Conservation (phyloP, 192 early-diverging fungal species). For the Geranomyces variabilis region DNA sequence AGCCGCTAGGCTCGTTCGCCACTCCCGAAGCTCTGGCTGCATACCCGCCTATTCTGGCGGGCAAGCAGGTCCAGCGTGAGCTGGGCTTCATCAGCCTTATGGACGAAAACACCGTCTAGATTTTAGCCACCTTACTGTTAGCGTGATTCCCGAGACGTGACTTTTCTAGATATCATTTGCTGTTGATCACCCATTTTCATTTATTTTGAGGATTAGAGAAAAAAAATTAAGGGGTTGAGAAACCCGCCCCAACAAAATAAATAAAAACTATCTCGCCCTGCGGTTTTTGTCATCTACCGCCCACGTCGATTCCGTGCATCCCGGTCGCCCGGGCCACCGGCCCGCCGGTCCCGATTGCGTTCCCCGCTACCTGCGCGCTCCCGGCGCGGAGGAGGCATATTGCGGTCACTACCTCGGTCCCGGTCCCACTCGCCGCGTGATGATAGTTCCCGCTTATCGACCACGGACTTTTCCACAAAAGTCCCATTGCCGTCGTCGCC, state of each 20-base stretch:
- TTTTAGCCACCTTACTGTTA: no score
- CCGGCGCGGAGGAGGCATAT: background rate
- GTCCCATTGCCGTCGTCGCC: no score
- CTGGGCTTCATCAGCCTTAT: constrained; percentile 65
- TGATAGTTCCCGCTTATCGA: no score
- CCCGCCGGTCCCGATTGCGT: constrained; percentile 4
- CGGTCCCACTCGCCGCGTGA: background rate
- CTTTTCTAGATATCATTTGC: no score
- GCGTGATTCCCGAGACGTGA: no score
- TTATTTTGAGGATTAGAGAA: no score
- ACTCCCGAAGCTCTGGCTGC: constrained; percentile 39
- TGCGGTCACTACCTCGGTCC: background rate
- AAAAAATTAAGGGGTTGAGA: no score
- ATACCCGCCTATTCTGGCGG: constrained; percentile 65
- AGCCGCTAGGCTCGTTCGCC: constrained; percentile 54
- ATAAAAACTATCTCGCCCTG: no score
- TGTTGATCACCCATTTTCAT: no score
- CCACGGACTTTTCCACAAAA: no score
- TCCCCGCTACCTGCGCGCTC: background rate
- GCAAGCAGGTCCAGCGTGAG: constrained; percentile 67
- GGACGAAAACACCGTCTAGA: constrained; percentile 24
- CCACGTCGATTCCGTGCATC: background rate
- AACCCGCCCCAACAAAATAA: no score
- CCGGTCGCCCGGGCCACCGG: background rate
- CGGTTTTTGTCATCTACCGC: no score